Conservation (phyloP, 805 yeast genomes). For the Cyberlindnera mississippiensis region DNA sequence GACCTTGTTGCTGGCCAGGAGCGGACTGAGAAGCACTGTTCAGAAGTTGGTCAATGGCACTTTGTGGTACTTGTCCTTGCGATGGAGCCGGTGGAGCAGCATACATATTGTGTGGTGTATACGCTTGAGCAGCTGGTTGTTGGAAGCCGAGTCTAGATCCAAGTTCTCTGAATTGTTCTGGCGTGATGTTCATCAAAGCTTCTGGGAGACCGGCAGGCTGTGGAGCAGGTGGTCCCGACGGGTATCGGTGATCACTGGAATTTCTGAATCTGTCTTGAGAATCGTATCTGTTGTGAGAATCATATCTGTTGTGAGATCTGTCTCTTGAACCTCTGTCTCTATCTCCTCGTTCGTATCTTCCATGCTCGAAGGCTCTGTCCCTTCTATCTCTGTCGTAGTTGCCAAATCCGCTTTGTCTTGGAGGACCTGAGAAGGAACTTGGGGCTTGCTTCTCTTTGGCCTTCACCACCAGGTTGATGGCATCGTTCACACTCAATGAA, state of each 20-base stretch:
- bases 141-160: conserved; percentile 9
- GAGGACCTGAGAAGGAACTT: conserved; percentile 1
- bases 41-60: conserved; percentile 5
- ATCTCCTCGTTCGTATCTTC: background rate
- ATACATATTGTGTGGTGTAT: background rate
- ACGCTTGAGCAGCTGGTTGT: conserved; percentile 3
- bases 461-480: conserved; percentile 51
- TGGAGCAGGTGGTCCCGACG: conserved; percentile 1
- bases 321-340: background rate
- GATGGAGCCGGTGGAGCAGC: conserved; percentile 21
- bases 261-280: background rate
- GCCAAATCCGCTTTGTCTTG: background rate
- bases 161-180: conserved; percentile 9
- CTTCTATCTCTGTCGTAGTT: background rate
- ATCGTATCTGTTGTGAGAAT: background rate
- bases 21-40: background rate
- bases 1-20: too few species aligned
- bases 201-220: conserved; percentile 1
- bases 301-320: background rate
- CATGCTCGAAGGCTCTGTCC: background rate
- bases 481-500: conserved; percentile 60
- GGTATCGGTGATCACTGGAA: too few species aligned
- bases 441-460: conserved; percentile 30
- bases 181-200: conserved; percentile 4
- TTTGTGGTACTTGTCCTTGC: conserved; percentile 9